These are phyloP conservation scores for Lachnellula subtilissima DNA, from an alignment of 2,329 filamentous ascomycete species.

Conservation along the genomic window DNA sequence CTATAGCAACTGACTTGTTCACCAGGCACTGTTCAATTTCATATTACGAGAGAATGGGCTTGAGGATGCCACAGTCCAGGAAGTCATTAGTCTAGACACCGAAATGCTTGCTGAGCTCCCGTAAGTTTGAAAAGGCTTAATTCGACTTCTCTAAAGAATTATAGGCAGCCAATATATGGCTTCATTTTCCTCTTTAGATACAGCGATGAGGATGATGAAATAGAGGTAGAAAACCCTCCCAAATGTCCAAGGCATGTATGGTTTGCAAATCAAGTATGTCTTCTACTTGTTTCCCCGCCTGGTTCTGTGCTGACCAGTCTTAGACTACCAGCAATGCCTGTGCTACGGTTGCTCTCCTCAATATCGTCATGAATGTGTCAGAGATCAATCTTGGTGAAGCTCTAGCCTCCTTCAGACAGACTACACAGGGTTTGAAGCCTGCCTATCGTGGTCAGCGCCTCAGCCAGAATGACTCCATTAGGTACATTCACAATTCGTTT, in stretches of 20 bases:
- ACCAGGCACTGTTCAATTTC: slow-evolving; percentile 74
- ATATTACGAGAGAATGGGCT: slow-evolving; percentile 79
- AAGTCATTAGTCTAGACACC: slow-evolving; percentile 70
- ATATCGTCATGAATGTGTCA: slow-evolving; percentile 83
- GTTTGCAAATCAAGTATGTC: slow-evolving; percentile 83
- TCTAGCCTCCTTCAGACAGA: slow-evolving; percentile 66
- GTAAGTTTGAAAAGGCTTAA: slow-evolving; percentile 37
- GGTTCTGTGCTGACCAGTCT: neutral
- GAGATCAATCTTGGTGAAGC: slow-evolving; percentile 63
- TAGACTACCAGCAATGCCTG: slow-evolving; percentile 80
- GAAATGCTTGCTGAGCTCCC: slow-evolving; percentile 58
- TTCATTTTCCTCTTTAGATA: slow-evolving; percentile 87
- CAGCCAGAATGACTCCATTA: slow-evolving; percentile 69
- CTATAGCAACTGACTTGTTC: neutral
- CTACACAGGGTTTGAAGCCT: slow-evolving; percentile 64
- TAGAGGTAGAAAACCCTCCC: slow-evolving; percentile 45
- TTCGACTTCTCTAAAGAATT: slow-evolving; percentile 26
- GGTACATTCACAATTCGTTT: slow-evolving; percentile 82
- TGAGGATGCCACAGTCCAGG: slow-evolving; percentile 65
- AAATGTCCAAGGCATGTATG: slow-evolving; percentile 65
- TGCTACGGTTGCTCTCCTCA: slow-evolving; percentile 86
- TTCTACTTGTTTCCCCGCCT: neutral
- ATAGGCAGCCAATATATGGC: slow-evolving; percentile 69
- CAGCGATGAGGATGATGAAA: slow-evolving; percentile 42
- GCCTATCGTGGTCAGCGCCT: slow-evolving; percentile 72